Evolutionary conservation across 768 basidiomycete genomes (phyloP), one percentile per base, ranked within the genome.

Genomic region (Suillus subalutaceus): DNA sequence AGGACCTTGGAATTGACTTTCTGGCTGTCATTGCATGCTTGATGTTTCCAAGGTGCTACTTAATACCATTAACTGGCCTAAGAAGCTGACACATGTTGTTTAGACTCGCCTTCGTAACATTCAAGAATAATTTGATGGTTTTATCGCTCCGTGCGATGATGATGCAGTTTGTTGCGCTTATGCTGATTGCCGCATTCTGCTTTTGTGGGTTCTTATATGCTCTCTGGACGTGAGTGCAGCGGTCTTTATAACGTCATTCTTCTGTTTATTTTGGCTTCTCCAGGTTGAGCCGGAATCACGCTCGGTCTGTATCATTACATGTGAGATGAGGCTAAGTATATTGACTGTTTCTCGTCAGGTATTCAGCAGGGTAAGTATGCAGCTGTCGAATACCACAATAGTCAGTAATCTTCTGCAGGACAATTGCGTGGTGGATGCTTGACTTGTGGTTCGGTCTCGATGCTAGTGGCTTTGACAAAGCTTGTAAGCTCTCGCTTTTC

Each of bases 401-500:
- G n/a, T 23, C 12, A 4, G 3, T 53, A 38, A 63, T 50, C 35
- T 63, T 75, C 69, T 67, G 18, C 20, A 86, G 86, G 30, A 84
- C 86, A 37, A 93, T 96, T 63, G 88, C 90, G 0, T 97, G 94
- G 95, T 97, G 94, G 94, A 93, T 97, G 89, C 83, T 96, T 30
- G 93, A 96, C 73, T 77, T 96, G 12, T 94, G 88, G 86, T 98
- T 99, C 72, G 97, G 97, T n/a, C 84, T 99, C 7, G 97, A 98
- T 77, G 94, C 95, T 0, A 88, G 83, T 57, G 96, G 96, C 5
- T 97, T 99, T 72, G 87, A 93, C 69, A 83, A 82, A 72, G 87
- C 96, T 30, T 84, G 94, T 94, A 66, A 72, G 91, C 85, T 52
- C 43, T 66, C 62, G 32, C 6, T 30, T 12, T 20, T 59, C 59